Evolutionary conservation across 176 grass and related monocot species (phyloP).

Genomic region (Triticum turgidum): DNA sequence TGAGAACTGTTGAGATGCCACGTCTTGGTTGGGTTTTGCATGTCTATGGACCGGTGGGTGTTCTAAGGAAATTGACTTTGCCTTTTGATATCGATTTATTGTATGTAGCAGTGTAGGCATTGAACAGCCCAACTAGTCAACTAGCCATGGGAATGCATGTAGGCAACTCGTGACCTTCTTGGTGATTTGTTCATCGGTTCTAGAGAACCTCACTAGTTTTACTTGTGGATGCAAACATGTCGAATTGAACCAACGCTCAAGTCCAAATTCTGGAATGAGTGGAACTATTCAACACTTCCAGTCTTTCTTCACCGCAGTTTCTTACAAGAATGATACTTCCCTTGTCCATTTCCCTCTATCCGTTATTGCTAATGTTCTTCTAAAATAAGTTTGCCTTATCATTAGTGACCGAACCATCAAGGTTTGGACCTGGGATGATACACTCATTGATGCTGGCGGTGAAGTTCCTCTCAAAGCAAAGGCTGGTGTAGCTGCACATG

Average conservation of each 20-base stretch:
- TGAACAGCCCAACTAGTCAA: not conserved
- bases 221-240: not conserved
- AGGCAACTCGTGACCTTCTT: not conserved
- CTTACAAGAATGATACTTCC: not conserved
- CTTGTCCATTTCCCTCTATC: constrained; percentile 2
- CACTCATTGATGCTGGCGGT: constrained; percentile 35
- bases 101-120: not conserved
- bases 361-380: not conserved
- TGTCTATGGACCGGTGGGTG: not conserved
- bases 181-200: not conserved
- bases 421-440: constrained; percentile 73
- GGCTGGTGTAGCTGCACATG: constrained; percentile 85
- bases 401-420: constrained; percentile 85
- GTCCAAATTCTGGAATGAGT: constrained; percentile 1
- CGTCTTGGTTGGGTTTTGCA: not conserved
- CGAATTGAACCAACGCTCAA: not conserved
- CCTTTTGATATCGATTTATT: not conserved
- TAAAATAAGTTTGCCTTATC: constrained; percentile 27
- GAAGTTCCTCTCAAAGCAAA: constrained; percentile 75
- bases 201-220: not conserved
- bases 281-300: not conserved
- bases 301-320: not conserved
- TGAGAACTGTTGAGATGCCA: not conserved
- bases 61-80: constrained; percentile 2
- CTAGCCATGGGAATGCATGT: not conserved